Conservation (phyloP, 1,284 basidiomycete species). For the Caloboletus firmus region DNA sequence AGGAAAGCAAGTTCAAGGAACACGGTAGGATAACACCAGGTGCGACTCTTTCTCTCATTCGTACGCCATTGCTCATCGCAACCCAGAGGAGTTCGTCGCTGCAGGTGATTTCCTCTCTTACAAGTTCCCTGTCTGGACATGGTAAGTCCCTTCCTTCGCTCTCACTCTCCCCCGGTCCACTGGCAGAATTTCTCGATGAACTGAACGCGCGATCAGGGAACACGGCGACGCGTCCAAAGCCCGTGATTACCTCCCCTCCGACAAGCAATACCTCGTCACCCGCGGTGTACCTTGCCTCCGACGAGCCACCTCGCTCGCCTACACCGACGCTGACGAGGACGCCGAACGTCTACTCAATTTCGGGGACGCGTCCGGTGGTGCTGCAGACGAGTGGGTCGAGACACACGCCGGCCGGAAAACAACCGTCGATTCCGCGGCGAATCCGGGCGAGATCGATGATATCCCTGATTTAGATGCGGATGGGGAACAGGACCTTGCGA, state of each 20-base stretch:
- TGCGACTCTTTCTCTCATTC: constrained; percentile 40
- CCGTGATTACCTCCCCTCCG: constrained; percentile 88
- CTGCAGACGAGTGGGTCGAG: constrained; percentile 84
- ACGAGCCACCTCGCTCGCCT: constrained; percentile 87
- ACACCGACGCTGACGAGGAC: constrained; percentile 93
- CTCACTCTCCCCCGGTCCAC: neutral
- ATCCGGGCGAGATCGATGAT: constrained; percentile 69
- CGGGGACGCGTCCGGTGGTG: constrained; percentile 59
- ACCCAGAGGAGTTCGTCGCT: constrained; percentile 91
- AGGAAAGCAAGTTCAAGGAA: constrained; percentile 99
- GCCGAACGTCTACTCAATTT: constrained; percentile 85
- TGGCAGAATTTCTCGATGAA: neutral
- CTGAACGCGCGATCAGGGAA: constrained; percentile 58
- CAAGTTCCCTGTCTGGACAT: constrained; percentile 96
- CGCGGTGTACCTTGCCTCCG: constrained; percentile 91
- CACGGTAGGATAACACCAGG: constrained; percentile 96
- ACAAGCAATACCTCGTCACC: constrained; percentile 97
- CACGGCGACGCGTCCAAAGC: constrained; percentile 82
- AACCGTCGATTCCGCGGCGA: constrained; percentile 49
- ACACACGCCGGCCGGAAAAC: constrained; percentile 75
- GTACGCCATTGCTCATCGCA: constrained; percentile 4
- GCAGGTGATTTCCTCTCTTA: constrained; percentile 93
- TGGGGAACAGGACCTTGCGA: constrained; percentile 45
- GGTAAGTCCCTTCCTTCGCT: constrained; percentile 50
- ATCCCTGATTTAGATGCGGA: constrained; percentile 80